phyloP scores from a whole-genome alignment of 495 filamentous ascomycete species.

The Talaromyces stipitatus region DNA sequence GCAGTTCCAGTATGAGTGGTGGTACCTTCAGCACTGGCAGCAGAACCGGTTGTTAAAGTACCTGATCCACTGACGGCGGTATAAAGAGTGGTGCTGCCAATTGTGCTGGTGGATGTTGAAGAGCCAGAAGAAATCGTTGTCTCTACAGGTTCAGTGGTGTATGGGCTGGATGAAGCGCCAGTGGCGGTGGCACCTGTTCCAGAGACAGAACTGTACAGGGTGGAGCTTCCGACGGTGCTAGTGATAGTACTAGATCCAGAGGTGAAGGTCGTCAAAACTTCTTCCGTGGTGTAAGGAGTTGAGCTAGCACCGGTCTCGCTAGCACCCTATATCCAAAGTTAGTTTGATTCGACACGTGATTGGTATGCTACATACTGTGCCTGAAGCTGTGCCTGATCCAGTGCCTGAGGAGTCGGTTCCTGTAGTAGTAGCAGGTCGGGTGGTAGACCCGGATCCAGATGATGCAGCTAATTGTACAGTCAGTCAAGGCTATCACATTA shows the following conservation, averaged over 20 bases:
- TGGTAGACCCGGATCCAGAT: constrained; percentile 13
- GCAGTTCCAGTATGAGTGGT: constrained; percentile 9
- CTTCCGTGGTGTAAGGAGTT: neutral
- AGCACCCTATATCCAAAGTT: constrained; percentile 7
- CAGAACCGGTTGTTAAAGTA: neutral
- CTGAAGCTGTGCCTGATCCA: constrained; percentile 17
- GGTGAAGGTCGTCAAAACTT: constrained; percentile 11
- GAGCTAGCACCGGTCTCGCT: constrained; percentile 4
- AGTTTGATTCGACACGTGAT: constrained; percentile 1
- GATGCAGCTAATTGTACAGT: constrained; percentile 1
- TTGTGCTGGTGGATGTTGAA: neutral
- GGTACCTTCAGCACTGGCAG: neutral
- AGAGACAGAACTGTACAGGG: neutral
- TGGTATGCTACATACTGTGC: constrained; percentile 6
- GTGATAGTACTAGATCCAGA: constrained; percentile 13
- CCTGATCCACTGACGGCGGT: neutral
- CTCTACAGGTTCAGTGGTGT: neutral
- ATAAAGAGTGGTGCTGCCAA: constrained; percentile 6
- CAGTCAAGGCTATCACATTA: neutral
- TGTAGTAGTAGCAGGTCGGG: constrained; percentile 13
- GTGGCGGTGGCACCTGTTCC: neutral
- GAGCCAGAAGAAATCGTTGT: neutral
- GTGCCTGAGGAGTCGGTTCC: constrained; percentile 6
- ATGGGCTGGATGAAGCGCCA: neutral
- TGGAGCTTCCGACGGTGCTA: constrained; percentile 16